Base-by-base conservation (phyloP, 257 asterid genomes). In the Fraxinus cuspidata region DNA sequence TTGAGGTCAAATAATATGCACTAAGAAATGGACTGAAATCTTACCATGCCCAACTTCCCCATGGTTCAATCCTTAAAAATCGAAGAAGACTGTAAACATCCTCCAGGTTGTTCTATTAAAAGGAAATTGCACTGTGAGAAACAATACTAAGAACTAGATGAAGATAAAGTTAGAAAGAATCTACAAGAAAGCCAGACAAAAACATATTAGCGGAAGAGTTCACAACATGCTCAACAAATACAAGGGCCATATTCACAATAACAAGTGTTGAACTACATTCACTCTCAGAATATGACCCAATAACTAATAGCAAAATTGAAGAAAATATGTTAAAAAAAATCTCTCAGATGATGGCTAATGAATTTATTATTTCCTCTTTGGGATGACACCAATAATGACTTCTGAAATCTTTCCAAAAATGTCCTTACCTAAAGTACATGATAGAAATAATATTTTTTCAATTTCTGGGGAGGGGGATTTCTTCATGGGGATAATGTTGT, bases 21-120 rank as follows among this genome's bases (percentile, higher is more conserved):
- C 51, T 66, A 78, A 75, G 84, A 72, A 72, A 25, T 29, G 75
- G 70, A 74, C 60, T 47, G 69, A 80, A 75, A 85, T 73, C 90
- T 80, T 87, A 95, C 99, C 99, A 95, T 18, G 94, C 96, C 99
- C 99, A 95, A 87, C 89, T 95, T 85, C 96, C 93, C 99, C 99
- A 95, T 34, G 99, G 99, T 83, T 95, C 99, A 84, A 95, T 85
- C 89, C 92, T 93, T 87, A 95, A 85, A 88, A 91, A 95, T 65
- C 98, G 96, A 82, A 95, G 97, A 77, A 95, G 97, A 83, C 98
- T 95, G 86, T 81, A 95, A 67, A 93, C 85, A 80, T 95, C 99
- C 89, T 90, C 99, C 90, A 95, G 84, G 83, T 87, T 95, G 89
- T 95, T 95, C 99, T 94, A 94, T 82, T 71, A 83, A 73, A 86